Percentiles rank a stretch among this genome's conserved stretches.
Evolutionary conservation across 805 yeast genomes (phyloP).

Genomic region (Saccharomycopsis oosterbeekiorum): DNA sequence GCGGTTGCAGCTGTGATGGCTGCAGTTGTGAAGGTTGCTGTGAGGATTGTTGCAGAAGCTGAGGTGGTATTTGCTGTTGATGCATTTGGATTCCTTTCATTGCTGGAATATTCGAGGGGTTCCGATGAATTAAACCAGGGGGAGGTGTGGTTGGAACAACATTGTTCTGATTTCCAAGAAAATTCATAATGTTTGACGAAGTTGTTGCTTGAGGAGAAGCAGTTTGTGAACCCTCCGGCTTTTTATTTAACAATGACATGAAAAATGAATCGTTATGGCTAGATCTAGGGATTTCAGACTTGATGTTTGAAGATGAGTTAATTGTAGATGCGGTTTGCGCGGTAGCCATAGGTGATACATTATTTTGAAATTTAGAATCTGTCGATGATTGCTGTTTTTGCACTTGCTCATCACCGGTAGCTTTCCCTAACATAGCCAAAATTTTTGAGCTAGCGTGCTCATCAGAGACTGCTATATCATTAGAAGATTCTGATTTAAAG

Average conservation of each 20-base stretch:
- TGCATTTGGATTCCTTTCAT: constrained; percentile 18
- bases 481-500: constrained; percentile 21
- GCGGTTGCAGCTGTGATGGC: constrained; percentile 18
- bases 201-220: constrained; percentile 1
- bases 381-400: neutral
- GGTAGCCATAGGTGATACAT: neutral
- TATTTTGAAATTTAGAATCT: neutral
- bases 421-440: constrained; percentile 14
- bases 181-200: neutral
- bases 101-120: constrained; percentile 7
- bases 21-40: constrained; percentile 18
- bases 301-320: neutral
- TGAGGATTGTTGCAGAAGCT: constrained; percentile 14
- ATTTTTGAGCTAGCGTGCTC: constrained; percentile 13
- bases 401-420: constrained; percentile 10
- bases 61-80: constrained; percentile 9
- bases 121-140: constrained; percentile 15
- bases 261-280: constrained; percentile 33
- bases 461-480: constrained; percentile 3
- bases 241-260: constrained; percentile 35
- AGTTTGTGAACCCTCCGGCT: constrained; percentile 4
- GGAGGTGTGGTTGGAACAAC: constrained; percentile 16
- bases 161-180: neutral
- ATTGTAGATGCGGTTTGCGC: neutral
- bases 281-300: neutral